A percentile compares a stretch with the other conserved stretches of the same genome.
Conservation (phyloP, 192 early-diverging fungal species). For the Ambispora gerdemannii region DNA sequence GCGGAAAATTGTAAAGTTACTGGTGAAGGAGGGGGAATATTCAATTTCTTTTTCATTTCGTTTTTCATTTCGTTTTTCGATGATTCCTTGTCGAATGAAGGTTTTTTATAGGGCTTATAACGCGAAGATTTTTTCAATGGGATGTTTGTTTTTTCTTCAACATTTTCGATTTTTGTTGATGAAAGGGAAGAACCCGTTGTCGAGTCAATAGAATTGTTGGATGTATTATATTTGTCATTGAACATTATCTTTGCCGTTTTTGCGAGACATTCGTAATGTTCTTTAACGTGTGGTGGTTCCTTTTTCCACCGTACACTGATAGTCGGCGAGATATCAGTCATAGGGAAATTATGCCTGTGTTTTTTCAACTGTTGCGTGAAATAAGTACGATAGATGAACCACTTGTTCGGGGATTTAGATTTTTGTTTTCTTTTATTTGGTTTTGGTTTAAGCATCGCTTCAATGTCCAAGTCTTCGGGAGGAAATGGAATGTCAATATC, state of each 20-base stretch:
- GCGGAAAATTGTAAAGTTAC: no score
- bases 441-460: neutral
- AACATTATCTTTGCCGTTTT: neutral
- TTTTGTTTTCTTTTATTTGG: neutral
- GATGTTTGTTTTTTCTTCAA: no score
- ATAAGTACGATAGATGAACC: neutral
- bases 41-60: no score
- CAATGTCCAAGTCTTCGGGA: neutral
- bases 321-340: constrained; percentile 7
- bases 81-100: no score
- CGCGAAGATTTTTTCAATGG: no score
- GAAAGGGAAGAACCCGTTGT: no score
- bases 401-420: neutral
- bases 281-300: constrained; percentile 5
- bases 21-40: no score
- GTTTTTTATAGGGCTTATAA: no score
- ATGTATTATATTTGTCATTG: no score
- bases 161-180: no score
- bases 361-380: constrained; percentile 7
- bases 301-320: neutral
- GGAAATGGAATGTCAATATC: neutral
- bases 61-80: no score
- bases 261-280: neutral
- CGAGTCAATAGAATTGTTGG: no score
- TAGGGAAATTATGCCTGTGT: constrained; percentile 1